A percentile compares a stretch with the other conserved stretches of the same genome.
These are phyloP conservation scores for Trichoderma sp. DNA, from an alignment of 2,329 filamentous ascomycete species.

Conservation along the genomic window DNA sequence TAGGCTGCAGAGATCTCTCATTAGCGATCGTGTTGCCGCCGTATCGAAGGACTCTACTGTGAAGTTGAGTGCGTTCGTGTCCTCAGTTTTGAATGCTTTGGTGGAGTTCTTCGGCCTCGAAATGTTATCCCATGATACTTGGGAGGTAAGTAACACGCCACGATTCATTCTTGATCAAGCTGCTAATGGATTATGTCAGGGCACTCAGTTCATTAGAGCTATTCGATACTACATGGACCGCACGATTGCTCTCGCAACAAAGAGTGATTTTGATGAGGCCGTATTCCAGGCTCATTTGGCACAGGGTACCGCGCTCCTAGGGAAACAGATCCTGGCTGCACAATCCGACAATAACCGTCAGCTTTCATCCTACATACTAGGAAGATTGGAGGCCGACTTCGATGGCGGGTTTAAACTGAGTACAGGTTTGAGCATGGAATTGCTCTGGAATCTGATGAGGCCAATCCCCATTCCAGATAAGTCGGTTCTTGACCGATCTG, in stretches of 20 bases:
- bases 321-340: constrained; percentile 30
- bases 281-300: constrained; percentile 61
- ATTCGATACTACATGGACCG: constrained; percentile 54
- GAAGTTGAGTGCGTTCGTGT: constrained; percentile 50
- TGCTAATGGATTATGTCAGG: constrained; percentile 29
- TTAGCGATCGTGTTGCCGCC: constrained; percentile 51
- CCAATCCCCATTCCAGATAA: constrained; percentile 55
- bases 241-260: constrained; percentile 48
- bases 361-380: constrained; percentile 40
- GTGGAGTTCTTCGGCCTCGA: constrained; percentile 42
- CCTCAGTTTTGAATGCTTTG: constrained; percentile 40
- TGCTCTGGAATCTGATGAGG: constrained; percentile 69
- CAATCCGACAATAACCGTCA: constrained; percentile 30
- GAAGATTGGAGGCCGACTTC: constrained; percentile 55
- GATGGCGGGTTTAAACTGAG: constrained; percentile 66
- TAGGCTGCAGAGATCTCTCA: constrained; percentile 58
- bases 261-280: constrained; percentile 55
- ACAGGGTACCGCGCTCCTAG: constrained; percentile 46
- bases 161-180: background rate
- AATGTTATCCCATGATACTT: constrained; percentile 28
- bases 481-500: constrained; percentile 43
- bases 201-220: constrained; percentile 33
- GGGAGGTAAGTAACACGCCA: constrained; percentile 29
- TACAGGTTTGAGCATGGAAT: constrained; percentile 76
- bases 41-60: constrained; percentile 61